phyloP scores from a whole-genome alignment of 352 stramenopile genomes.

The Pythium diclinum region DNA sequence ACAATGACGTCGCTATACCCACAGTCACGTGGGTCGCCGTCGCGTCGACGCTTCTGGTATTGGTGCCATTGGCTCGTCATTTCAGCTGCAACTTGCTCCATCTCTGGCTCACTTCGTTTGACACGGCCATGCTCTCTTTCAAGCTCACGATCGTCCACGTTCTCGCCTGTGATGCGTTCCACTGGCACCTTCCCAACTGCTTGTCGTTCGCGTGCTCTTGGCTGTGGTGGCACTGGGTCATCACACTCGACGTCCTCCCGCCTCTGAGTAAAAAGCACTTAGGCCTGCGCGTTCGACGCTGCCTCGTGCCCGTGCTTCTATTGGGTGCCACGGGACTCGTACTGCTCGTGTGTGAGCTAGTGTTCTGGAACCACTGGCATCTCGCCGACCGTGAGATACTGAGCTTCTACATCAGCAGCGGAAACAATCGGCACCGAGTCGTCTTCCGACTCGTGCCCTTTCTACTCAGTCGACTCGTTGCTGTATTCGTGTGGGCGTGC shows the following conservation, averaged over 20 bases:
- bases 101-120: background rate
- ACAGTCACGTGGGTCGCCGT: background rate
- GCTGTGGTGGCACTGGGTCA: constrained; percentile 4
- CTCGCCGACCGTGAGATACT: background rate
- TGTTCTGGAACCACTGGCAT: constrained; percentile 2
- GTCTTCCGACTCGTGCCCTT: background rate
- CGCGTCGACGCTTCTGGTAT: background rate
- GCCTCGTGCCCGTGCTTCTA: background rate
- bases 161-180: background rate
- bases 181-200: background rate
- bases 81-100: background rate
- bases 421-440: too few species aligned
- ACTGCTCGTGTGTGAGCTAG: constrained; percentile 1
- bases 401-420: background rate
- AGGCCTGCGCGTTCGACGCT: background rate
- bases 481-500: background rate
- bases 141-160: constrained; percentile 2
- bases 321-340: background rate
- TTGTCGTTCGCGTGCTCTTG: constrained; percentile 1
- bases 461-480: background rate
- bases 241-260: background rate
- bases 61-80: background rate
- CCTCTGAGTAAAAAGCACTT: background rate
- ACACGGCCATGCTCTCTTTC: background rate
- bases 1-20: background rate